These are phyloP conservation scores for Zopfochytrium polystomum DNA, from an alignment of 371 early-diverging fungal genomes.

Conservation along the genomic window DNA sequence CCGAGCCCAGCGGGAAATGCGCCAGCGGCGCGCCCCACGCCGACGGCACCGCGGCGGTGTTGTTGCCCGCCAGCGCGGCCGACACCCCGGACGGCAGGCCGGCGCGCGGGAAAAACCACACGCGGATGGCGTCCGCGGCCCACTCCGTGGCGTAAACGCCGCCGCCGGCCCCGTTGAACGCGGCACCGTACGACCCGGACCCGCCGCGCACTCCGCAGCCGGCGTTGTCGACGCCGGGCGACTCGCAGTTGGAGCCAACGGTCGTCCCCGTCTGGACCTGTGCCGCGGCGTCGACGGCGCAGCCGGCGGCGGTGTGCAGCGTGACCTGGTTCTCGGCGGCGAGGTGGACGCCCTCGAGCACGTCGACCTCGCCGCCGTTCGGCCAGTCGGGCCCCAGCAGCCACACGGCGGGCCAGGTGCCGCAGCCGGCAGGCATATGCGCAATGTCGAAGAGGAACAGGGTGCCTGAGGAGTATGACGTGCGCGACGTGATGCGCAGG, in stretches of 20 bases:
- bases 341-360: constrained; percentile 42
- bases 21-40: constrained; percentile 37
- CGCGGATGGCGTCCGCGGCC: constrained; percentile 29
- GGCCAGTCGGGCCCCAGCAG: constrained; percentile 40
- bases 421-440: constrained; percentile 47
- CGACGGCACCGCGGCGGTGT: constrained; percentile 26
- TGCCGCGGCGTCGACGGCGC: constrained; percentile 5
- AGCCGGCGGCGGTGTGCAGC: constrained; percentile 21
- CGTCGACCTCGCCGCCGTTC: constrained; percentile 44
- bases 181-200: constrained; percentile 28
- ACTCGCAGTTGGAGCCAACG: constrained; percentile 11
- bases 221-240: constrained; percentile 22
- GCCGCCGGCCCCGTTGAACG: constrained; percentile 38
- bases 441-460: constrained; percentile 34
- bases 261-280: constrained; percentile 1
- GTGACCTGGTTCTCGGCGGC: constrained; percentile 22
- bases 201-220: constrained; percentile 30
- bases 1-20: constrained; percentile 26
- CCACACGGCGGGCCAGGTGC: constrained; percentile 47
- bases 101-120: constrained; percentile 38
- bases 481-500: constrained; percentile 30
- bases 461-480: constrained; percentile 23
- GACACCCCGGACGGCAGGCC: constrained; percentile 39
- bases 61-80: constrained; percentile 35
- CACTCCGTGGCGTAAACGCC: constrained; percentile 44